These are phyloP conservation scores for Akebia trifoliata DNA, from an alignment of 164 flowering plant genomes.

Conservation along the genomic window DNA sequence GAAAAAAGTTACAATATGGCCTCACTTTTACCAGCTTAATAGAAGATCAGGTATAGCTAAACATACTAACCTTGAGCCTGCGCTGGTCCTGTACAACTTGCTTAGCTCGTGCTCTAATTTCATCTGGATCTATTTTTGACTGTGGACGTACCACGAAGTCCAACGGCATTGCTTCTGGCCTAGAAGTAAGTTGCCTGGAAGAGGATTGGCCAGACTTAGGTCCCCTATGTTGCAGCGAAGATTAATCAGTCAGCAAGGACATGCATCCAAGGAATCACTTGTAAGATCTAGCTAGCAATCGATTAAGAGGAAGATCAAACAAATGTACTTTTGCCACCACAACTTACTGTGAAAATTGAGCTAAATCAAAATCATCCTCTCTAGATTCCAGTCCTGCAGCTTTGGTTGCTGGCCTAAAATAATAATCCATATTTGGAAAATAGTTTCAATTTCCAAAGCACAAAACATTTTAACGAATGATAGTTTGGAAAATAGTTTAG, in stretches of 20 bases:
- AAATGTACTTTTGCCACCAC: not conserved
- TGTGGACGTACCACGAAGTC: conserved; percentile 93
- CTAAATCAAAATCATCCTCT: conserved; percentile 86
- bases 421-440: too few relatives aligned
- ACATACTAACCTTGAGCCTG: conserved; percentile 62
- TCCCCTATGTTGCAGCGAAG: conserved; percentile 42
- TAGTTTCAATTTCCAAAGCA: not conserved
- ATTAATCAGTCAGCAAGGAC: conserved; percentile 1
- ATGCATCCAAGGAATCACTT: too few relatives aligned
- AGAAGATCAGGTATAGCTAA: too few relatives aligned
- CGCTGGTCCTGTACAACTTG: conserved; percentile 76
- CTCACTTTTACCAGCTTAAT: too few relatives aligned
- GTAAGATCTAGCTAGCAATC: too few relatives aligned
- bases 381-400: conserved; percentile 59
- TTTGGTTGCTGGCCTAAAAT: conserved; percentile 57
- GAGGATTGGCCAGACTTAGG: conserved; percentile 64
- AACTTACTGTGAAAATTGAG: conserved; percentile 60
- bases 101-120: conserved; percentile 76
- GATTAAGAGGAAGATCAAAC: not conserved
- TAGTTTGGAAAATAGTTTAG: too few relatives aligned
- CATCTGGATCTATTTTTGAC: conserved; percentile 93
- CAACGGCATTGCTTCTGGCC: conserved; percentile 91
- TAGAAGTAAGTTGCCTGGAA: conserved; percentile 55
- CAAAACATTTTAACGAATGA: too few relatives aligned
- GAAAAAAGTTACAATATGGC: too few relatives aligned